Base-by-base conservation (phyloP, 2,329 filamentous ascomycete genomes). In the Cercospora janseana region DNA sequence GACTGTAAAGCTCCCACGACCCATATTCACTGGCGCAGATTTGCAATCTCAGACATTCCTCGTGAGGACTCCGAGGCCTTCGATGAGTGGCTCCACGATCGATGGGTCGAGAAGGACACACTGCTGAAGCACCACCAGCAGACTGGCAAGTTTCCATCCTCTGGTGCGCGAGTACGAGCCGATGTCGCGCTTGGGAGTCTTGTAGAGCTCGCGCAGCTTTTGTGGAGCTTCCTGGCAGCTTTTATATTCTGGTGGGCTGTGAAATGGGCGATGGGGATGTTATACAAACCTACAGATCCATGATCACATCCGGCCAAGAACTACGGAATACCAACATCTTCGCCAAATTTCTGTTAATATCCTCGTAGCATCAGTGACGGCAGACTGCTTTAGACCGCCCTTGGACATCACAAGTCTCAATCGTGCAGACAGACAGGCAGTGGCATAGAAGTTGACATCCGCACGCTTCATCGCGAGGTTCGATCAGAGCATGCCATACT, bases 1-100 rank as follows among this genome's bases (percentile, higher is more conserved):
- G 92, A 92, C 34, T 85, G 88, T 0, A 85, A 89, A 0, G 92
- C 93, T 4, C 94, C 90, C 66, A 95, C 88, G 1, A 90, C 97
- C 61, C 96, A 96, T 71, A 89, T 97, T 74, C 85, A 96, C 73
- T 98, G 92, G 91, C 83, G 93, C 45, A 84, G 91, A n/a, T 97
- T 95, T 70, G 78, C 79, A 16, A 66, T 95, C 13, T 78, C 79
- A 12, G 84, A 88, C 37, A 93, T 98, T 21, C 93, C 93, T 0
- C 75, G 95, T 4, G 78, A 88, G 37, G 80, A 86, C 59, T 76
- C 79, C 6, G 78, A 86, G 21, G 73, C 77, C 20, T 97, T 97
- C 65, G 85, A 92, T 50, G 63, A 76, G 6, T 98, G 93, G 93
- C 73, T 96, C 18, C 78, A 85, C 38, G 79, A 85, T 32, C 80